Conservation (phyloP, 352 stramenopile genomes). For the Phytopythium kandeliae region DNA sequence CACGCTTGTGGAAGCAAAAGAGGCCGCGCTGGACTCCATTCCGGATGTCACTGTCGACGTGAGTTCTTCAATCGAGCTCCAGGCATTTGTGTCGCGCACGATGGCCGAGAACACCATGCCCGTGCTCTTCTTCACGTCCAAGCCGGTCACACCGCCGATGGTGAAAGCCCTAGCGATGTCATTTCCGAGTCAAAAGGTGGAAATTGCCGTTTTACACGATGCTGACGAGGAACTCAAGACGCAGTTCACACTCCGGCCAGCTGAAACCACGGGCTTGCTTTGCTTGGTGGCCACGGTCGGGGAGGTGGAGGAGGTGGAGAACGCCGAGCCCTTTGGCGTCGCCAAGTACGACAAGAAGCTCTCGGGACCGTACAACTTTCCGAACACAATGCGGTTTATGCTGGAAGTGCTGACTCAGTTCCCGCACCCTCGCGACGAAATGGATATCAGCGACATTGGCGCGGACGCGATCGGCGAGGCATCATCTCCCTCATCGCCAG, state of each 20-base stretch:
- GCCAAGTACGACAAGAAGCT: constrained; percentile 65
- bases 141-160: constrained; percentile 39
- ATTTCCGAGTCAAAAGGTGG: constrained; percentile 46
- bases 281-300: constrained; percentile 36
- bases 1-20: constrained; percentile 41
- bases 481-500: constrained; percentile 12
- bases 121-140: constrained; percentile 57
- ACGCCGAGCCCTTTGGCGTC: constrained; percentile 44
- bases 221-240: constrained; percentile 49
- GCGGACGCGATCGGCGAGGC: constrained; percentile 21
- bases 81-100: constrained; percentile 44
- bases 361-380: constrained; percentile 55
- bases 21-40: constrained; percentile 38
- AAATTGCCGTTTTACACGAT: constrained; percentile 46
- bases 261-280: constrained; percentile 31
- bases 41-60: constrained; percentile 41
- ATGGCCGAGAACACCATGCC: constrained; percentile 34
- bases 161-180: constrained; percentile 60
- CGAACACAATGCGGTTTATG: constrained; percentile 65
- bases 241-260: constrained; percentile 45
- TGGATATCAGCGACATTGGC: constrained; percentile 16
- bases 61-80: constrained; percentile 42
- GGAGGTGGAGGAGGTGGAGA: constrained; percentile 10
- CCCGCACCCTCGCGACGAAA: constrained; percentile 35
- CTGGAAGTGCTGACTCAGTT: constrained; percentile 57